phyloP scores from a whole-genome alignment of 83 land plant species.

The Picea abies region DNA sequence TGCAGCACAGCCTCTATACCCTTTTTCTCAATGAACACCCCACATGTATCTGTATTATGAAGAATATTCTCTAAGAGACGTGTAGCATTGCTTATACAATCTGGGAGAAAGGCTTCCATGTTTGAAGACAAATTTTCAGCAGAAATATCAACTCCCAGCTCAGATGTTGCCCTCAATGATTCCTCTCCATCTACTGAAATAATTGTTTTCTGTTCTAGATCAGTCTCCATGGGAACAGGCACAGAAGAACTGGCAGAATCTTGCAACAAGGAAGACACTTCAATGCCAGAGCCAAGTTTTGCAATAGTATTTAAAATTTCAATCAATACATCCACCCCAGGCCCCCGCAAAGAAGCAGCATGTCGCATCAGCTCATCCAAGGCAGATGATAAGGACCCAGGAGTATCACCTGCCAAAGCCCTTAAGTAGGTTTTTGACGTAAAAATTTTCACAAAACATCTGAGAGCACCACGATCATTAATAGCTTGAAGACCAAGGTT shows the following conservation, averaged over 20 bases:
- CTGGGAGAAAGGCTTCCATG: constrained; percentile 63
- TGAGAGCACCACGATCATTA: constrained; percentile 79
- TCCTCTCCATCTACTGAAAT: constrained; percentile 26
- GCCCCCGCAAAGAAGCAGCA: constrained; percentile 74
- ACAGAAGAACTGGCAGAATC: constrained; percentile 32
- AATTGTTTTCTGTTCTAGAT: constrained; percentile 43
- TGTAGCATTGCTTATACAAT: constrained; percentile 76
- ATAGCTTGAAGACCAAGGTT: constrained; percentile 85
- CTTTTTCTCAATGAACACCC: constrained; percentile 85
- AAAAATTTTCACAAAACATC: constrained; percentile 89
- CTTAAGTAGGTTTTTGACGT: constrained; percentile 75
- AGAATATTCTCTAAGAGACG: constrained; percentile 83
- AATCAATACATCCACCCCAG: constrained; percentile 92
- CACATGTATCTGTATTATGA: constrained; percentile 88
- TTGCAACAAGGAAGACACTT: constrained; percentile 23
- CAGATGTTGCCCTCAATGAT: constrained; percentile 29
- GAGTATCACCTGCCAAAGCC: constrained; percentile 73
- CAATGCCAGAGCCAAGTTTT: constrained; percentile 66
- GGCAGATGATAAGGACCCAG: constrained; percentile 76
- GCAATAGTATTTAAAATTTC: constrained; percentile 76
- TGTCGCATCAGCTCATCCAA: constrained; percentile 97
- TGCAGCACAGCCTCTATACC: constrained; percentile 90
- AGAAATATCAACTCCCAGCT: constrained; percentile 35
- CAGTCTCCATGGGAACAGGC: constrained; percentile 89
- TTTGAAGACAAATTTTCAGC: constrained; percentile 35